Evolutionary conservation across 306 rosid species (phyloP), one percentile per base, ranked within the genome.

Genomic region (Sicyos edulis): DNA sequence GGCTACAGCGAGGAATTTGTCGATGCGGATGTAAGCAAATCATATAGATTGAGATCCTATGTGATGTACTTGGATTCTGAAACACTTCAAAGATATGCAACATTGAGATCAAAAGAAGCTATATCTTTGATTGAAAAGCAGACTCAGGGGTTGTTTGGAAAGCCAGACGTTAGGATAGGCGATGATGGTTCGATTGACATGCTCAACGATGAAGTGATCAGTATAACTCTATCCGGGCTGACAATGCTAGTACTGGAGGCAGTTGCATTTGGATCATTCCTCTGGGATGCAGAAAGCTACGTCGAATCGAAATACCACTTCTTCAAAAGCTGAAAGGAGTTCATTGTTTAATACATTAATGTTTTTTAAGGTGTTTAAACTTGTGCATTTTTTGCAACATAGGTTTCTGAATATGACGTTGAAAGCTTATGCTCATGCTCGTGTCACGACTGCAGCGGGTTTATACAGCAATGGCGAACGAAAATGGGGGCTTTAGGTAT

Each of bases 51-150:
- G 67, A 80, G 88, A 86, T 79, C 95, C 70, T 93, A 93, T 75
- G 97, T 91, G 64, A 83, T 86, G 92, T 89, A 86, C 83, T 85
- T 93, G 82, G 97, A 93, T 10, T 79, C 85, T 1, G 97, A 93
- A 52, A 83, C 91, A 2, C 96, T 91, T 74, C 95, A 93, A 81
- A 90, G 89, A 78, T 92, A 88, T 52, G 97, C 97, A 44, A 87
- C 92, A 22, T 75, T 93, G 74, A 80, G 95, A 75, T 93, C 99
- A 15, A 89, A 86, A 75, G 99, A 93, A 86, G 95, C 99, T 14
- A 86, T 91, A 72, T 87, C 96, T 63, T 83, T 93, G 92, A 91
- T 90, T 54, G 97, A 91, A 77, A 93, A 87, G 81, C 97, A 93
- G 85, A 93, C 97, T 56, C 99, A 93, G 59, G 92, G 97, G 7